Percentiles rank a stretch among this genome's conserved stretches.
Evolutionary conservation across 148 eudicot genomes (phyloP).

Genomic region (Arctostaphylos glauca): DNA sequence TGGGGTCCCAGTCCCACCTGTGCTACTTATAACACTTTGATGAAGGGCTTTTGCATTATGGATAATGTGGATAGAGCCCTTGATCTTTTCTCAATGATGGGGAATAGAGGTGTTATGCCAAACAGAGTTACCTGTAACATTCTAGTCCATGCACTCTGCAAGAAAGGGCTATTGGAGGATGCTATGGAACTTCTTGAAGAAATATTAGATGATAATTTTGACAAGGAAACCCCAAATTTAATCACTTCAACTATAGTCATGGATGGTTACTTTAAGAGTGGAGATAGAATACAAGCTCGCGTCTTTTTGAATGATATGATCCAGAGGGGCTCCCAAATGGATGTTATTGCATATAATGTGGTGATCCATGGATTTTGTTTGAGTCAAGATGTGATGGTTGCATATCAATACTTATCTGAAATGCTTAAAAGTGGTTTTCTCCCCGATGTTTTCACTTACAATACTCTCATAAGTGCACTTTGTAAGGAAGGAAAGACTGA

Average conservation of each 20-base stretch:
- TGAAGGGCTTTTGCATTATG: slow-evolving; percentile 57
- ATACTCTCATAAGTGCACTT: slow-evolving; percentile 50
- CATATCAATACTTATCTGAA: slow-evolving; percentile 46
- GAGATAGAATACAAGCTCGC: slow-evolving; percentile 45
- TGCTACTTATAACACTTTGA: slow-evolving; percentile 63
- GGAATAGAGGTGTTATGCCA: slow-evolving; percentile 42
- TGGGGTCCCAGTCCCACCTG: slow-evolving; percentile 60
- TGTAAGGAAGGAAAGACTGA: slow-evolving; percentile 46
- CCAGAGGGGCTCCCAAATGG: slow-evolving; percentile 32
- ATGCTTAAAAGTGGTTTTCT: slow-evolving; percentile 63
- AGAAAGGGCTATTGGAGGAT: slow-evolving; percentile 57
- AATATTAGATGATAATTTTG: slow-evolving; percentile 37
- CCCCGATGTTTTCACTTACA: slow-evolving; percentile 59
- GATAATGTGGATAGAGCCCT: slow-evolving; percentile 63
- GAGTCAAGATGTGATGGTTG: slow-evolving; percentile 35
- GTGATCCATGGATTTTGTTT: slow-evolving; percentile 60
- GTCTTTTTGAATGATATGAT: slow-evolving; percentile 37
- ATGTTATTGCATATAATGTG: slow-evolving; percentile 66
- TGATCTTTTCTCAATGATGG: slow-evolving; percentile 55
- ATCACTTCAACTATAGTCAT: slow-evolving; percentile 65
- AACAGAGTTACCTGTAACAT: slow-evolving; percentile 64
- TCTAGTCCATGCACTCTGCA: slow-evolving; percentile 72
- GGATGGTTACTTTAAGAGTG: slow-evolving; percentile 58
- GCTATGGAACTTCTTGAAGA: slow-evolving; percentile 52
- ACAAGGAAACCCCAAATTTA: slow-evolving; percentile 28